These are phyloP conservation scores for Acanthochlamys bracteata DNA, from an alignment of 106 monocot genomes.

Conservation along the genomic window DNA sequence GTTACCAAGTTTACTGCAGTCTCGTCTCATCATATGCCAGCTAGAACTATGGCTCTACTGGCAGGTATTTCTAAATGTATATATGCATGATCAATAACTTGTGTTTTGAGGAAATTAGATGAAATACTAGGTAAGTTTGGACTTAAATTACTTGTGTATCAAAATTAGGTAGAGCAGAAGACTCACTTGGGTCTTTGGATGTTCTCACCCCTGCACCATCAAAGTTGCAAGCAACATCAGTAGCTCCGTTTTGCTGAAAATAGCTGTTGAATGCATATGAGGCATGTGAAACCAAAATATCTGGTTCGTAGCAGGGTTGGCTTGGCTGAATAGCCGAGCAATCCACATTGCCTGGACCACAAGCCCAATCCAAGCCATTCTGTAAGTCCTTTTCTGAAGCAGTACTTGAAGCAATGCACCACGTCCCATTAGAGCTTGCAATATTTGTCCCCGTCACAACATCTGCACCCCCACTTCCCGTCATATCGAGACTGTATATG, in stretches of 20 bases:
- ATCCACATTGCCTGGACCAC: constrained; percentile 93
- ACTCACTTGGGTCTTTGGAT: constrained; percentile 86
- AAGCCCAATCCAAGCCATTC: constrained; percentile 90
- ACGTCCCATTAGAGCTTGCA: constrained; percentile 73
- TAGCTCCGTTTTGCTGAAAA: constrained; percentile 86
- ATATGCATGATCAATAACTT: too few relatives aligned
- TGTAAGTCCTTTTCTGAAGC: constrained; percentile 59
- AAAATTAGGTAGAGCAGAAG: not conserved
- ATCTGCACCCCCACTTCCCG: constrained; percentile 71
- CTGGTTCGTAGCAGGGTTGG: constrained; percentile 89
- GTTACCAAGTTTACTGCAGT: too few relatives aligned
- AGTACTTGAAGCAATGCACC: constrained; percentile 74
- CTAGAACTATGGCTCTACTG: too few relatives aligned
- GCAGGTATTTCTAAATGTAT: too few relatives aligned
- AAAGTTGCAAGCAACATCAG: constrained; percentile 81
- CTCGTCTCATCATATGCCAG: too few relatives aligned
- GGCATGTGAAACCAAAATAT: constrained; percentile 74
- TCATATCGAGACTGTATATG: constrained; percentile 82
- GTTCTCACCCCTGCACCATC: constrained; percentile 71
- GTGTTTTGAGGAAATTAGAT: too few relatives aligned
- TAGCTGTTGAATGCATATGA: constrained; percentile 86
- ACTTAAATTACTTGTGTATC: not conserved
- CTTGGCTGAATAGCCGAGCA: constrained; percentile 95
- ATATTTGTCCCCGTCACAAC: constrained; percentile 69
- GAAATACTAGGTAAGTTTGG: too few relatives aligned